Conservation (phyloP, 176 grass and related monocot species). For the Lolium perenne region DNA sequence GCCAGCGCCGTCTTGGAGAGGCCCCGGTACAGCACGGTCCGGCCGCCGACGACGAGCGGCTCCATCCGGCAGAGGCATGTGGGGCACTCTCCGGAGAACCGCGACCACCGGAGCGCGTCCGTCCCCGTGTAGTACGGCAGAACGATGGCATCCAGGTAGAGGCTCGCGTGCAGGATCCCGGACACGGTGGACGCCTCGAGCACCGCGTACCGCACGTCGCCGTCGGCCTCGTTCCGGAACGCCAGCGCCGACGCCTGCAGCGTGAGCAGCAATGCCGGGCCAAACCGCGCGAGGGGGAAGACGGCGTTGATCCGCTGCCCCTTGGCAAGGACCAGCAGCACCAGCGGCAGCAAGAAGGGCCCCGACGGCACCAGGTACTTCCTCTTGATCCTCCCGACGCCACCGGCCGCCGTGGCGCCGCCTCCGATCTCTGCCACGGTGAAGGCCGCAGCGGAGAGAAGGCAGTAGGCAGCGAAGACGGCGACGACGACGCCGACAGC, state of each 20-base stretch:
- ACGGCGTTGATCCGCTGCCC: slow-evolving; percentile 68
- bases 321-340: slow-evolving; percentile 63
- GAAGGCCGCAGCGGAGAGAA: slow-evolving; percentile 56
- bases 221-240: slow-evolving; percentile 65
- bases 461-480: slow-evolving; percentile 52
- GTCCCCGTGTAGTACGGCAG: slow-evolving; percentile 73
- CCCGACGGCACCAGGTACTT: slow-evolving; percentile 71
- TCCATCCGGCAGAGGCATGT: slow-evolving; percentile 71
- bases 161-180: slow-evolving; percentile 72
- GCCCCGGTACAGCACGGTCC: slow-evolving; percentile 46
- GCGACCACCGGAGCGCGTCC: slow-evolving; percentile 58
- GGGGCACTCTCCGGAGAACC: slow-evolving; percentile 62
- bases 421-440: slow-evolving; percentile 41
- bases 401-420: background rate
- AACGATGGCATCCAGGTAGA: slow-evolving; percentile 60
- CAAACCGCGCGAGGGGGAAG: slow-evolving; percentile 59
- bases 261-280: slow-evolving; percentile 65
- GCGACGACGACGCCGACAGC: slow-evolving; percentile 52
- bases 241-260: slow-evolving; percentile 73
- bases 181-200: slow-evolving; percentile 80
- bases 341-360: slow-evolving; percentile 60
- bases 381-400: slow-evolving; percentile 38
- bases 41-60: slow-evolving; percentile 59
- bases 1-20: slow-evolving; percentile 66
- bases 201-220: slow-evolving; percentile 62